A percentile compares a stretch with the other conserved stretches of the same genome.
These are phyloP conservation scores for Alternaria sp. DNA, from an alignment of 2,329 filamentous ascomycete genomes.

Conservation along the genomic window DNA sequence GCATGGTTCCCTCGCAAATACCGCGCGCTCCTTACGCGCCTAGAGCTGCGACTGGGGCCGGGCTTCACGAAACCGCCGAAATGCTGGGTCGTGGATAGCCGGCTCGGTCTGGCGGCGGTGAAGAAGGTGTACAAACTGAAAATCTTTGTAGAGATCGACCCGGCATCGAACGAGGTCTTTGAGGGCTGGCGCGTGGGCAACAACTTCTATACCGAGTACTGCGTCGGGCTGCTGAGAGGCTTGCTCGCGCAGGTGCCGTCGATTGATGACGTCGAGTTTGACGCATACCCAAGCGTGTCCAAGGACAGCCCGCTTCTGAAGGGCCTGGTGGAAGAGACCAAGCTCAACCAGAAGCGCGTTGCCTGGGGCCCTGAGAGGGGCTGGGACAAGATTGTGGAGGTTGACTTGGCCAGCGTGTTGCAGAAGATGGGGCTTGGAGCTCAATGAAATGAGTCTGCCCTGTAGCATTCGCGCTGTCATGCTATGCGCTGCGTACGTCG, in stretches of 20 bases:
- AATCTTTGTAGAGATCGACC: slow-evolving; percentile 76
- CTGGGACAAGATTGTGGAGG: slow-evolving; percentile 58
- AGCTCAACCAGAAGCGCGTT: slow-evolving; percentile 59
- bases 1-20: slow-evolving; percentile 68
- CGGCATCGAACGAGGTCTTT: slow-evolving; percentile 68
- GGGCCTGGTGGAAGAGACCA: slow-evolving; percentile 62
- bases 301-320: slow-evolving; percentile 70
- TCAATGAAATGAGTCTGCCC: background rate
- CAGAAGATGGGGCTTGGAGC: slow-evolving; percentile 29
- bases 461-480: background rate
- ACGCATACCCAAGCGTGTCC: slow-evolving; percentile 70
- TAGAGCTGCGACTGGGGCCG: slow-evolving; percentile 75
- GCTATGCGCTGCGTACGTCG: background rate
- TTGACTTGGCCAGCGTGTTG: slow-evolving; percentile 34
- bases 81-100: slow-evolving; percentile 71
- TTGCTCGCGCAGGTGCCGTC: slow-evolving; percentile 65
- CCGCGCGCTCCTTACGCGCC: slow-evolving; percentile 64
- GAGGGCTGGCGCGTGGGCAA: slow-evolving; percentile 70
- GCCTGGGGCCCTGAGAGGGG: slow-evolving; percentile 71
- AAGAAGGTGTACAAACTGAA: slow-evolving; percentile 64
- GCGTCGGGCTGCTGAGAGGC: slow-evolving; percentile 60
- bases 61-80: slow-evolving; percentile 74
- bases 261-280: slow-evolving; percentile 68
- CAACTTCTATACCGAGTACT: slow-evolving; percentile 75
- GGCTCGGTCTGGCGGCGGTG: slow-evolving; percentile 69